A percentile compares a stretch with the other conserved stretches of the same genome.
Conservation (phyloP, 805 yeast genomes). For the Ogataea siamensis region DNA sequence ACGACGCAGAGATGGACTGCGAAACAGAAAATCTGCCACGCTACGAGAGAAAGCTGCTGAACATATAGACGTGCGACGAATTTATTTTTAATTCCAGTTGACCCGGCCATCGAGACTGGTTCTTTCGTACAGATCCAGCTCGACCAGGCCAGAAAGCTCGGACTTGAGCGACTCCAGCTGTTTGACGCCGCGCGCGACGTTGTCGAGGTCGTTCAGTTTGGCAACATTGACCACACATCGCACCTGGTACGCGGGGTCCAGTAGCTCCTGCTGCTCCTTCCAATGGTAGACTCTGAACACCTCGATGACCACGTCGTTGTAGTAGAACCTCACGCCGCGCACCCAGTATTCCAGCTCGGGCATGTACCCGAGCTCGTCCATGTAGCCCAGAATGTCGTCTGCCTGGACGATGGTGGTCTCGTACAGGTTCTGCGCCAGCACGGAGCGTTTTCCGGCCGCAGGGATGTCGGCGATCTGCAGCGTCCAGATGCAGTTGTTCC, state of each 20-base stretch:
- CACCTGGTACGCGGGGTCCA: slow-evolving; percentile 55
- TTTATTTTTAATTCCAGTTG: slow-evolving; percentile 25
- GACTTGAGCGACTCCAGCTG: slow-evolving; percentile 61
- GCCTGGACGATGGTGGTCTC: slow-evolving; percentile 55
- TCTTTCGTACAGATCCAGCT: slow-evolving; percentile 73
- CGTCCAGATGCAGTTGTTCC: slow-evolving; percentile 49
- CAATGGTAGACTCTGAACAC: slow-evolving; percentile 47
- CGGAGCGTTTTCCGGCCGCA: slow-evolving; percentile 66
- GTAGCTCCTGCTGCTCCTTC: slow-evolving; percentile 25
- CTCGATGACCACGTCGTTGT: slow-evolving; percentile 60
- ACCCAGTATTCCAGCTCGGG: slow-evolving; percentile 60
- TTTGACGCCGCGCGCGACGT: slow-evolving; percentile 61
- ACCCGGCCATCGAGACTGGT: slow-evolving; percentile 78
- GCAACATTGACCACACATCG: slow-evolving; percentile 70
- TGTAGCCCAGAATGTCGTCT: slow-evolving; percentile 42
- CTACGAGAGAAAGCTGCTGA: slow-evolving; percentile 10
- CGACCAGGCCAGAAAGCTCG: slow-evolving; percentile 65
- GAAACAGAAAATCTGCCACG: slow-evolving; percentile 12
- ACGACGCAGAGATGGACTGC: slow-evolving; percentile 23
- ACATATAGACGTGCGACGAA: slow-evolving; percentile 17
- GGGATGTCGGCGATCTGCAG: slow-evolving; percentile 71
- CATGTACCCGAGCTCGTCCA: slow-evolving; percentile 71
- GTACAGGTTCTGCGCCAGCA: slow-evolving; percentile 63
- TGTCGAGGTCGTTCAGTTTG: slow-evolving; percentile 71
- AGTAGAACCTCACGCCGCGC: slow-evolving; percentile 59